phyloP scores from a whole-genome alignment of 2,329 filamentous ascomycete genomes.

The Teratosphaeria pseudoeucalypti region DNA sequence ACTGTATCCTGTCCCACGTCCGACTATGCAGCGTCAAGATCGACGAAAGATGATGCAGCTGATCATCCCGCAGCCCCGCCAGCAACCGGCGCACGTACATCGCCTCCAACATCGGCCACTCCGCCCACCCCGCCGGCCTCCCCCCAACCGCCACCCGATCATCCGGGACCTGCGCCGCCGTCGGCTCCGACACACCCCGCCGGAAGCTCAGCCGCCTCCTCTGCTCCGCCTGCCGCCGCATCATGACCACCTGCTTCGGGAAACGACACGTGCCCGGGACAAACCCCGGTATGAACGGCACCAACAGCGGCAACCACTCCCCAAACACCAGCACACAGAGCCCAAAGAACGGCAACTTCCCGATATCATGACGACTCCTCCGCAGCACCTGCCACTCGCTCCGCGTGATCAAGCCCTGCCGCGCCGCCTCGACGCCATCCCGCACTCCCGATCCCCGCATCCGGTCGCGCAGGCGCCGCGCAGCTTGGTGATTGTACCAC shows the following conservation, averaged over 20 bases:
- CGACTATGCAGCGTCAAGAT: slow-evolving; percentile 23
- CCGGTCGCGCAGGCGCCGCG: slow-evolving; percentile 37
- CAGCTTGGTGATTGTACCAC: slow-evolving; percentile 50
- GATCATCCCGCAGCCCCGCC: slow-evolving; percentile 23
- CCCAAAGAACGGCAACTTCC: slow-evolving; percentile 69
- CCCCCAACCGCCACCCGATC: background rate
- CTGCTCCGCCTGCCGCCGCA: slow-evolving; percentile 44
- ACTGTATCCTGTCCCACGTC: slow-evolving; percentile 35
- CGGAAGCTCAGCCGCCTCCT: slow-evolving; percentile 43
- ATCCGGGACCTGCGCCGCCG: slow-evolving; percentile 32
- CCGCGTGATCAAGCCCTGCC: slow-evolving; percentile 39
- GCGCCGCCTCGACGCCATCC: slow-evolving; percentile 5
- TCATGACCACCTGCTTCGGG: slow-evolving; percentile 59
- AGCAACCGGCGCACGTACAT: background rate
- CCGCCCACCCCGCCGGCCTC: slow-evolving; percentile 28
- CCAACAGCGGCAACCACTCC: slow-evolving; percentile 74
- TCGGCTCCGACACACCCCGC: slow-evolving; percentile 57
- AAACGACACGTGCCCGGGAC: slow-evolving; percentile 78
- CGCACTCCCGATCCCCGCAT: slow-evolving; percentile 23
- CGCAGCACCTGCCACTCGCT: slow-evolving; percentile 60
- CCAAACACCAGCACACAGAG: slow-evolving; percentile 68
- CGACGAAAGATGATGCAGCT: slow-evolving; percentile 32
- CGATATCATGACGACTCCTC: slow-evolving; percentile 60
- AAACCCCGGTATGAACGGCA: slow-evolving; percentile 58
- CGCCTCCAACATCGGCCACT: slow-evolving; percentile 4